phyloP scores from a whole-genome alignment of 2,329 filamentous ascomycete genomes.

The Diaporthe amygdali region DNA sequence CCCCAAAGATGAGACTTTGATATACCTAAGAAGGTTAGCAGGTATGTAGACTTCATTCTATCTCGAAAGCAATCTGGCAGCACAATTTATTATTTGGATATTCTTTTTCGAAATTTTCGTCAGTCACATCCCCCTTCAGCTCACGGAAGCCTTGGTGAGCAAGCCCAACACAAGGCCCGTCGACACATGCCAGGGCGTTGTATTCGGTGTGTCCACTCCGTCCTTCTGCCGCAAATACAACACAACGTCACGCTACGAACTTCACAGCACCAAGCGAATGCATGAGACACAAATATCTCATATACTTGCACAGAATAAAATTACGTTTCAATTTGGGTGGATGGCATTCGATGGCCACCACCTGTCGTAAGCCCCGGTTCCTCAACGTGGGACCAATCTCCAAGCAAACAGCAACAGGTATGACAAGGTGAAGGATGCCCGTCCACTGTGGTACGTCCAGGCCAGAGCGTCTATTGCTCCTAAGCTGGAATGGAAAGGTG shows the following conservation, averaged over 20 bases:
- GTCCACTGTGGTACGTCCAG: background rate
- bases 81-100: background rate
- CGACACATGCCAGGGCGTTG: too few relatives aligned
- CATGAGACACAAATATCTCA: background rate
- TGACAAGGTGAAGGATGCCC: background rate
- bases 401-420: background rate
- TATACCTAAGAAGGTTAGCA: background rate
- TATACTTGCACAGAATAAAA: background rate
- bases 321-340: background rate
- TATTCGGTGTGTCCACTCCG: too few relatives aligned
- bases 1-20: background rate
- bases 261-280: background rate
- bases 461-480: background rate
- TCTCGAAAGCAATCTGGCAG: too few relatives aligned
- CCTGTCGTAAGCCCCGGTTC: background rate
- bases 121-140: background rate
- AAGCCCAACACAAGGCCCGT: background rate
- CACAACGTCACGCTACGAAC: background rate
- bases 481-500: background rate
- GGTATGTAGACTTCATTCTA: too few relatives aligned
- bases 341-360: background rate
- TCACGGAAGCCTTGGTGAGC: background rate
- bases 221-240: too few relatives aligned
- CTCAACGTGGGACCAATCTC: background rate
- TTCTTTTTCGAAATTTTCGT: too few relatives aligned